Conservation (phyloP, 306 rosid species). For the Quercus variabilis region DNA sequence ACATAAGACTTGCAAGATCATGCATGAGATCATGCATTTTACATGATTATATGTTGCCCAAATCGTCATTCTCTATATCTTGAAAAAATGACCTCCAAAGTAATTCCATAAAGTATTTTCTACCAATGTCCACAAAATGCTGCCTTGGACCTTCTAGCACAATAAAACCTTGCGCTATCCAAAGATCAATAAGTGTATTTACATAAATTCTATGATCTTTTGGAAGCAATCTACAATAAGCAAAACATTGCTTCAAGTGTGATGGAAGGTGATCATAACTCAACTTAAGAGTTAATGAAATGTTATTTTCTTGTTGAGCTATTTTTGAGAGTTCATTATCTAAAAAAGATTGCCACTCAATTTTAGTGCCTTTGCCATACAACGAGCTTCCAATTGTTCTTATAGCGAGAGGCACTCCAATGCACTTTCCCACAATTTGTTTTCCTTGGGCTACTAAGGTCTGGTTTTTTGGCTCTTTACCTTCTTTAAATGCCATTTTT, state of each 20-base stretch:
- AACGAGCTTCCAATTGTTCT: not conserved
- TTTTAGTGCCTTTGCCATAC: not conserved
- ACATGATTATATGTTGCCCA: slow-evolving; percentile 9
- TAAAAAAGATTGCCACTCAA: not conserved
- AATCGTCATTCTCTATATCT: not conserved
- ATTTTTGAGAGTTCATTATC: not conserved
- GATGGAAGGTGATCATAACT: slow-evolving; percentile 24
- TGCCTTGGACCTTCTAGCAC: not conserved
- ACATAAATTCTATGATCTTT: slow-evolving; percentile 6
- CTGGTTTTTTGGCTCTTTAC: not conserved
- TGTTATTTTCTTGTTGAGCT: not conserved
- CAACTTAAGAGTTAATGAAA: slow-evolving; percentile 5
- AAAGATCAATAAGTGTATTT: not conserved
- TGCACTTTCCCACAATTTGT: not conserved
- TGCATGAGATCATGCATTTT: slow-evolving; percentile 17
- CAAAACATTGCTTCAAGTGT: slow-evolving; percentile 20
- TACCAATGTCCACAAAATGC: slow-evolving; percentile 20
- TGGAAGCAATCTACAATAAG: slow-evolving; percentile 15
- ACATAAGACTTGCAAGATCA: slow-evolving; percentile 18
- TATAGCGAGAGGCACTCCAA: not conserved
- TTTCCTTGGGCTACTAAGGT: not conserved
- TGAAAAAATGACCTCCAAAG: slow-evolving; percentile 28
- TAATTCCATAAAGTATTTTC: slow-evolving; percentile 5
- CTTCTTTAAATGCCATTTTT: not conserved
- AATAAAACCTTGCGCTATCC: slow-evolving; percentile 21